Evolutionary conservation across 2,329 filamentous ascomycete genomes (phyloP).

Genomic region (Ophiostoma pallidulum): DNA sequence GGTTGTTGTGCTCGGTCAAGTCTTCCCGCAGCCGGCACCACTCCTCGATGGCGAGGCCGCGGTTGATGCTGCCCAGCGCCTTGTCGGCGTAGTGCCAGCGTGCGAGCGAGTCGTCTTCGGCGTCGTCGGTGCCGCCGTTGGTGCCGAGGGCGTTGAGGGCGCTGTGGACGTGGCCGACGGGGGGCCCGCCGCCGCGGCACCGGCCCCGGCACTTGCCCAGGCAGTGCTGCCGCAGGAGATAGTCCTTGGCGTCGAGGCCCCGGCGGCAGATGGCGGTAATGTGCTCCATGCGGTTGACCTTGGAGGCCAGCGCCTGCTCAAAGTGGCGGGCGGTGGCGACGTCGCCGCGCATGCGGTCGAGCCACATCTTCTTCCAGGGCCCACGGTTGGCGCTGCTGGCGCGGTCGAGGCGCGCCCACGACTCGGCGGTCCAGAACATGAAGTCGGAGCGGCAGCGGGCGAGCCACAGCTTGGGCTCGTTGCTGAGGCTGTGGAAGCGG

Average conservation of each 20-base stretch:
- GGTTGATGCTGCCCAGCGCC: conserved; percentile 70
- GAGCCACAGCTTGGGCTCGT: conserved; percentile 71
- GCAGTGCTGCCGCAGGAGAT: conserved; percentile 57
- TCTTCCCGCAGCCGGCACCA: conserved; percentile 52
- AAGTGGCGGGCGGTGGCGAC: conserved; percentile 44
- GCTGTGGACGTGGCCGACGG: no score
- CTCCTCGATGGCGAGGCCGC: conserved; percentile 65
- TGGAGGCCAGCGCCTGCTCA: conserved; percentile 59
- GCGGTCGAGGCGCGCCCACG: conserved; percentile 48
- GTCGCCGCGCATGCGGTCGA: conserved; percentile 45
- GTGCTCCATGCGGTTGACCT: conserved; percentile 58
- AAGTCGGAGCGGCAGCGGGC: conserved; percentile 61
- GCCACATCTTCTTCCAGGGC: conserved; percentile 66
- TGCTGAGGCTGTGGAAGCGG: conserved; percentile 55
- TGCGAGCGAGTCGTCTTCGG: conserved; percentile 73
- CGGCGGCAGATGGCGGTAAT: conserved; percentile 61
- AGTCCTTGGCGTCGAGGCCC: conserved; percentile 86
- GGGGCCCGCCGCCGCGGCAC: no score
- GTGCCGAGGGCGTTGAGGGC: no score
- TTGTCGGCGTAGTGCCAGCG: conserved; percentile 63
- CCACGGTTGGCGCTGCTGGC: conserved; percentile 45
- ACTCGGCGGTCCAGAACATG: conserved; percentile 62
- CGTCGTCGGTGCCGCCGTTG: conserved; percentile 44
- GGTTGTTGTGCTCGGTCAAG: conserved; percentile 23
- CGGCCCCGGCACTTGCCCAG: no score